These are phyloP conservation scores for Microbotryum scabiosae DNA, from an alignment of 1,284 basidiomycete species.

Conservation along the genomic window DNA sequence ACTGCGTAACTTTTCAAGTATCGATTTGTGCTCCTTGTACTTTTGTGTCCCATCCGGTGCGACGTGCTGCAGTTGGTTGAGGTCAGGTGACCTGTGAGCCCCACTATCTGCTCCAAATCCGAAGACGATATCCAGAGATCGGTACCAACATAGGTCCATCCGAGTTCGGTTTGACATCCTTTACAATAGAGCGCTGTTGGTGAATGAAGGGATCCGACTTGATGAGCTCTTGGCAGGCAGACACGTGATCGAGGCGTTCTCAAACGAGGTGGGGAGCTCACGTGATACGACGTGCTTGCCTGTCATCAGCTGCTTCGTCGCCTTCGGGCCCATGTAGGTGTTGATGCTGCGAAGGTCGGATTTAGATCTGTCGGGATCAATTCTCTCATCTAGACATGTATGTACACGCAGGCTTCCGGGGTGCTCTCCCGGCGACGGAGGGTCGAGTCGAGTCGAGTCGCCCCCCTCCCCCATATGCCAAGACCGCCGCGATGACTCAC, in stretches of 20 bases:
- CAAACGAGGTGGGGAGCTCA: background rate
- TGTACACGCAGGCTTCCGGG: no score
- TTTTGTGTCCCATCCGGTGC: no score
- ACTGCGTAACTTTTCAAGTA: no score
- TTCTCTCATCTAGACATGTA: accelerated
- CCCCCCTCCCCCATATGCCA: no score
- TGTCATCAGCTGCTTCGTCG: conserved; percentile 10
- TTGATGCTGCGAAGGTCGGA: conserved; percentile 5
- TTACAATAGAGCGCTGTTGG: conserved; percentile 2
- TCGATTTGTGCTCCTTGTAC: no score
- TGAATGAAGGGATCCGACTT: background rate
- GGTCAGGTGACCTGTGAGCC: no score
- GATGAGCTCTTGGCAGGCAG: background rate
- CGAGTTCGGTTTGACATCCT: conserved; percentile 17
- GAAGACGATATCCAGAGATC: no score
- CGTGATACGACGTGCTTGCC: conserved; percentile 19
- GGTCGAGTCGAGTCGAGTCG: no score
- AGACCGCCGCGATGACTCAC: background rate
- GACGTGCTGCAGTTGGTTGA: no score
- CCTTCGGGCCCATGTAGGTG: conserved; percentile 1
- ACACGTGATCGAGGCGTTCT: background rate
- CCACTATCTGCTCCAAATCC: no score
- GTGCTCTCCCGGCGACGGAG: no score
- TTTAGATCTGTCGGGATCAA: background rate
- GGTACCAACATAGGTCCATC: conserved; percentile 17